Base-by-base conservation (phyloP, 2,329 filamentous ascomycete genomes). In the Curvularia eragrostidis region DNA sequence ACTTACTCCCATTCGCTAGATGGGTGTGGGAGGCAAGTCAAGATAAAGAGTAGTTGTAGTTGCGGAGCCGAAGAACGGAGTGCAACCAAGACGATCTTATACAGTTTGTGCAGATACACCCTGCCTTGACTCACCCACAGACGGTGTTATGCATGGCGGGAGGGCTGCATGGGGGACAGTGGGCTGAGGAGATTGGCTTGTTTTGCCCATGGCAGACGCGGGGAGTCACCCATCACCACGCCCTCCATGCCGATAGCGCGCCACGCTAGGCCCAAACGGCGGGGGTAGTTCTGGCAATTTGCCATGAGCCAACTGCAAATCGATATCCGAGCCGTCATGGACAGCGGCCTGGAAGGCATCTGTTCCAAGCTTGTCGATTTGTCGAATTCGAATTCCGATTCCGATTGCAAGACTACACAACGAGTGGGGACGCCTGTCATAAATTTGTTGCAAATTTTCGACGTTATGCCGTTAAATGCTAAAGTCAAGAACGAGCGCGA, bases 391-490 rank as follows among this genome's bases (percentile, higher is more conserved):
- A n/a, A 6, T 36, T 48, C 41, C 34, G 30, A 43, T 58, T 26
- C 41, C 32, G 10, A 44, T 24, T 56, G 59, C 23, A 61, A 34
- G 54, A 54, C 47, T 57, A 63, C 54, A 61, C 61, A 60, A 56
- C 43, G 43, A 56, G 68, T 72, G 69, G 70, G 65, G 67, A 54
- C 58, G 23, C 13, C 30, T 68, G 63, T 69, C 57, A 66, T 63
- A 64, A 59, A 49, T 23, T 53, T 50, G 24, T 44, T 64, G 62
- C 59, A 67, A 68, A 63, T 64, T 67, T 69, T 67, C 52, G 44
- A 56, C 55, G 51, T 51, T 67, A 69, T 63, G 51, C 62, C 62
- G 42, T 63, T 63, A 63, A 62, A 53, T 69, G 62, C 56, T 64
- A 64, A 63, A 57, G 57, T 62, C 59, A 57, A 63, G 61, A 46